phyloP scores from a whole-genome alignment of 2,329 filamentous ascomycete genomes.

The Scedosporium apiospermum region DNA sequence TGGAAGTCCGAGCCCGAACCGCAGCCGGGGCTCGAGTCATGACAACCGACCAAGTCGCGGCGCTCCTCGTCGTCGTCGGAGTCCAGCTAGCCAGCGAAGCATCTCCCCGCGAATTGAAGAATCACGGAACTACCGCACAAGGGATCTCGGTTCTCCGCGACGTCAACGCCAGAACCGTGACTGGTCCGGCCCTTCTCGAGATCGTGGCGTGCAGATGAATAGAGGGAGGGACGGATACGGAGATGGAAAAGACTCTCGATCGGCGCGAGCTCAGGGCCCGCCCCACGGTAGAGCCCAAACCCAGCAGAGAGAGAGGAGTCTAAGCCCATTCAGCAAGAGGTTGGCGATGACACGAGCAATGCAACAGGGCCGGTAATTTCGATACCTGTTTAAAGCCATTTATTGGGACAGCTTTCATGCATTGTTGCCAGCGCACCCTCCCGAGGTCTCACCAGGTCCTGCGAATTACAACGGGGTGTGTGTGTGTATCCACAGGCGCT shows the following conservation, averaged over 20 bases:
- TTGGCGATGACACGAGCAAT: conserved; percentile 5
- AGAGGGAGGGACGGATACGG: background rate
- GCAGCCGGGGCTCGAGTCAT: background rate
- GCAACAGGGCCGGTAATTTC: background rate
- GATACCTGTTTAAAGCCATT: background rate
- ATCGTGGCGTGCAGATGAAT: too few species aligned
- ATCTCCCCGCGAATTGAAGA: background rate
- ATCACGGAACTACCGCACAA: background rate
- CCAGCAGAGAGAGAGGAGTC: conserved; percentile 1
- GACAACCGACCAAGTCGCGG: background rate
- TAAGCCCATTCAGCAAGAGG: conserved; percentile 5
- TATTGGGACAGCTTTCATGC: background rate
- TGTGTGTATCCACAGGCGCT: too few species aligned
- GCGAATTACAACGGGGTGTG: too few species aligned
- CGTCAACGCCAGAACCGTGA: too few species aligned
- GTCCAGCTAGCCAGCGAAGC: background rate
- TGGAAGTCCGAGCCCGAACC: background rate
- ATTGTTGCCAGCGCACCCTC: background rate
- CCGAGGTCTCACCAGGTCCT: too few species aligned
- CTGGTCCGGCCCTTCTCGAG: too few species aligned
- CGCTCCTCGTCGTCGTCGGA: background rate
- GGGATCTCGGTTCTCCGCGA: background rate
- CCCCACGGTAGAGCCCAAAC: background rate
- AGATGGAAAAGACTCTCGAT: background rate
- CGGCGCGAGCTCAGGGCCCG: background rate